These are phyloP conservation scores for Tremella fuciformis DNA, from an alignment of 768 basidiomycete genomes.

Conservation along the genomic window DNA sequence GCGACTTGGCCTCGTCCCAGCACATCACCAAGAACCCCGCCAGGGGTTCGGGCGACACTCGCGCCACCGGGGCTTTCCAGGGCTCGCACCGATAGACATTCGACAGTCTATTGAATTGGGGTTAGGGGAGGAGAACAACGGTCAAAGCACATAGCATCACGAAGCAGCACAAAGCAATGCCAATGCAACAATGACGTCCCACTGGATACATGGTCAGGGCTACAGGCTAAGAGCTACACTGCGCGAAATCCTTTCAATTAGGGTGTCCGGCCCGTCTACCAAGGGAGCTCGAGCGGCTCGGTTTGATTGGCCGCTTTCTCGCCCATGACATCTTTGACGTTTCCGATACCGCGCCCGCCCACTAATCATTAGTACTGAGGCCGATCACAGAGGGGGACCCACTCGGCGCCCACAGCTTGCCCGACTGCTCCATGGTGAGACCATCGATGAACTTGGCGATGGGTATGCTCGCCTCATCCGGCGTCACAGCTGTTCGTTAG, in stretches of 20 bases:
- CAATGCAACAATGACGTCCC: too few species aligned
- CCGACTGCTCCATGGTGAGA: constrained; percentile 52
- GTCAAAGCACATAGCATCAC: constrained; percentile 1
- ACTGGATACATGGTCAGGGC: too few species aligned
- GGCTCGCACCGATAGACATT: constrained; percentile 27
- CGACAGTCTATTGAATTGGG: not conserved
- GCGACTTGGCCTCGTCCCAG: constrained; percentile 23
- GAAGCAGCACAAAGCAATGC: constrained; percentile 1
- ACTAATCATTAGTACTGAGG: constrained; percentile 9
- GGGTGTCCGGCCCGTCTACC: too few species aligned
- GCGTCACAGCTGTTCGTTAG: constrained; percentile 54
- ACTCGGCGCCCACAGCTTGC: constrained; percentile 58
- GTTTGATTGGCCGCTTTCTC: constrained; percentile 11
- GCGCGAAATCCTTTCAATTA: too few species aligned
- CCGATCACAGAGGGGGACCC: constrained; percentile 16
- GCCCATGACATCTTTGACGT: constrained; percentile 29
- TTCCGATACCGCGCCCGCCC: constrained; percentile 54
- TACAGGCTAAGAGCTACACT: too few species aligned
- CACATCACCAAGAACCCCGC: constrained; percentile 39
- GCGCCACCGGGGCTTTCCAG: constrained; percentile 19
- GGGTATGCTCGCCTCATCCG: constrained; percentile 54
- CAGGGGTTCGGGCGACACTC: constrained; percentile 29
- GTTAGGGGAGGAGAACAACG: not conserved
- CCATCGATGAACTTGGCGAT: constrained; percentile 54
- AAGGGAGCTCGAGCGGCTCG: constrained; percentile 25